A percentile compares a stretch with the other conserved stretches of the same genome.
These are phyloP conservation scores for Phytophthora megakarya DNA, from an alignment of 352 stramenopile genomes.

Conservation along the genomic window DNA sequence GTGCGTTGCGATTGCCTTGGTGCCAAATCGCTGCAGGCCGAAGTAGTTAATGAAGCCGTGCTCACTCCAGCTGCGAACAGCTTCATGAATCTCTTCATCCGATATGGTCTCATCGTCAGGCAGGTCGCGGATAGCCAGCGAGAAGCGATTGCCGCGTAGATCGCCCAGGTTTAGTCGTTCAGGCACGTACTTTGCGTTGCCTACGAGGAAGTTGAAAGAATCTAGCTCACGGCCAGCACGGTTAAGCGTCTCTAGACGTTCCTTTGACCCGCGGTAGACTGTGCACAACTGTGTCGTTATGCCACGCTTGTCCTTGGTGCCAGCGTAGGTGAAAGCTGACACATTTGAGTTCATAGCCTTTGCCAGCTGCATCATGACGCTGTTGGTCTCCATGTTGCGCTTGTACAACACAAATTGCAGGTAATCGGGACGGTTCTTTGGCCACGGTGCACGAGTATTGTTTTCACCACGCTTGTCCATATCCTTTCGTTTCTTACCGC, in stretches of 20 bases:
- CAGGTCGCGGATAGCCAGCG: conserved; percentile 94
- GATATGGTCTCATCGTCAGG: conserved; percentile 57
- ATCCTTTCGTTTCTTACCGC: conserved; percentile 87
- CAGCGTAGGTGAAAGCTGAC: conserved; percentile 90
- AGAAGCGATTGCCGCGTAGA: conserved; percentile 95
- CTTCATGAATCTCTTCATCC: conserved; percentile 62
- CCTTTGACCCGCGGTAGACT: conserved; percentile 75
- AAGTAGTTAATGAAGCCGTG: conserved; percentile 99
- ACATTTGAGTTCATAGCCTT: conserved; percentile 75
- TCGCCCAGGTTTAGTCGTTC: conserved; percentile 93
- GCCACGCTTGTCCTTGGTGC: conserved; percentile 97
- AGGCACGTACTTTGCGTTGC: conserved; percentile 91
- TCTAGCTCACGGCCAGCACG: conserved; percentile 62
- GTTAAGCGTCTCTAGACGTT: conserved; percentile 86
- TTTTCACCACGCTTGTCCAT: conserved; percentile 56
- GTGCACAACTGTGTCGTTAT: conserved; percentile 96
- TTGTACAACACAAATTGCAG: conserved; percentile 97
- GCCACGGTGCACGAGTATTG: conserved; percentile 47
- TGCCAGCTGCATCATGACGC: conserved; percentile 79
- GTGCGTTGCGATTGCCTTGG: conserved; percentile 85
- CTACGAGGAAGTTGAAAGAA: conserved; percentile 91
- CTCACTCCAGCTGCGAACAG: conserved; percentile 71
- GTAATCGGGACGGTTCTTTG: conserved; percentile 84
- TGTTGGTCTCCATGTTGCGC: conserved; percentile 96
- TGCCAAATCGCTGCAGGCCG: conserved; percentile 96